A percentile compares a stretch with the other conserved stretches of the same genome.
Evolutionary conservation across 2,329 filamentous ascomycete genomes (phyloP).

Genomic region (Penicillium sp.): DNA sequence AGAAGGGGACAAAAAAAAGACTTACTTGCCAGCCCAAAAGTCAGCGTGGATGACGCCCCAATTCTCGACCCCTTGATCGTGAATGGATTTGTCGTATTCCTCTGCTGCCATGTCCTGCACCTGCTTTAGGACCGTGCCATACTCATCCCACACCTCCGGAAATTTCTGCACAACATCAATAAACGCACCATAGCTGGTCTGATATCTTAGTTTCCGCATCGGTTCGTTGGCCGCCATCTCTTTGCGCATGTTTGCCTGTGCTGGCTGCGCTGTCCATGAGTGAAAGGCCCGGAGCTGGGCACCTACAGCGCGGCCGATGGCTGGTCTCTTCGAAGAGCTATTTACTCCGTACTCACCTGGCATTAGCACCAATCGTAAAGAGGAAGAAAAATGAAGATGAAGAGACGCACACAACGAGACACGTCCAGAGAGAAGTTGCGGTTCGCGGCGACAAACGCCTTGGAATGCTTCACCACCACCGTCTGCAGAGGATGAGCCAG

Average conservation of each 20-base stretch:
- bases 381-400: not conserved
- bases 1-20: not conserved
- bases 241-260: not conserved
- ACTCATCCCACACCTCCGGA: not conserved
- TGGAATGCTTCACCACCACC: not conserved
- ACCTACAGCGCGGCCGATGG: not conserved
- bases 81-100: not conserved
- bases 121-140: not conserved
- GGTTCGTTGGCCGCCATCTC: not conserved
- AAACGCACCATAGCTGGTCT: not conserved
- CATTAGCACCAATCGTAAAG: not conserved
- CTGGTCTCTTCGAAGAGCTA: not conserved
- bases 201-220: not conserved
- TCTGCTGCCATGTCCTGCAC: not conserved
- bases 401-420: not conserved
- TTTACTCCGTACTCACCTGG: not conserved
- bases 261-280: not conserved
- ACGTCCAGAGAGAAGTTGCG: not conserved
- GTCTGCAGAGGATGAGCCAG: not conserved
- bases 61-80: not conserved
- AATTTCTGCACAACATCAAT: not conserved
- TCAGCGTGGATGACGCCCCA: not conserved
- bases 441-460: not conserved
- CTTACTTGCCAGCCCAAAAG: not conserved
- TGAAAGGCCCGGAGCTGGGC: not conserved